Percentiles rank a stretch among this genome's conserved stretches.
These are phyloP conservation scores for Penicillium sp. DNA, from an alignment of 2,329 filamentous ascomycete genomes.

Conservation along the genomic window DNA sequence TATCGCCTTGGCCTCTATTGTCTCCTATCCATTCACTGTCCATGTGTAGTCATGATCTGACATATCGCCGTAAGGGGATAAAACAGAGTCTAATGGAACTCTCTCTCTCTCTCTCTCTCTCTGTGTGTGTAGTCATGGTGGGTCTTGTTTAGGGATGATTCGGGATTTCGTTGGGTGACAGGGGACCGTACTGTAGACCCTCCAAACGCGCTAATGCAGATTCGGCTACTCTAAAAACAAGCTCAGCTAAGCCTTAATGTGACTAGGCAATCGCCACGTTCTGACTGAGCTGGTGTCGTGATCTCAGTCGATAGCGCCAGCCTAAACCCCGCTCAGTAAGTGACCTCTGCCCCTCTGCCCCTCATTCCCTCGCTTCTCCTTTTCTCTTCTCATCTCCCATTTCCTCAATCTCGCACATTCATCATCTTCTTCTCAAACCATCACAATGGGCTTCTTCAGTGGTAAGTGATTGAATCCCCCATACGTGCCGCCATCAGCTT, in stretches of 20 bases:
- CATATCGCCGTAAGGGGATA: too few relatives aligned
- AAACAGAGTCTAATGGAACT: too few relatives aligned
- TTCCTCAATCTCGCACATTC: background rate
- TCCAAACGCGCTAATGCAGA: background rate
- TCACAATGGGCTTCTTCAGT: constrained; percentile 22
- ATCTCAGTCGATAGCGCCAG: background rate
- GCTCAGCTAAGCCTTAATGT: background rate
- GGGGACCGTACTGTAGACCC: background rate
- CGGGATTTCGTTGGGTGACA: background rate
- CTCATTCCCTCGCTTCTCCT: background rate
- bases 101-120: too few relatives aligned
- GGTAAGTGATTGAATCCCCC: constrained; percentile 7
- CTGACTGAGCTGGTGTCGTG: background rate
- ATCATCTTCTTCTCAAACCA: background rate
- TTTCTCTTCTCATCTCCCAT: background rate
- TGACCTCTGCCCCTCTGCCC: background rate
- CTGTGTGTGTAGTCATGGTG: too few relatives aligned
- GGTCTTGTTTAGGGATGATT: too few relatives aligned
- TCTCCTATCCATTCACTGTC: too few relatives aligned
- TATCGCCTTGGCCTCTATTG: too few relatives aligned
- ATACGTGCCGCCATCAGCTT: background rate
- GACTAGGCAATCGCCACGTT: background rate
- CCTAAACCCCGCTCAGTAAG: background rate
- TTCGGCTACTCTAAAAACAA: background rate
- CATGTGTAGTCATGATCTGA: too few relatives aligned